Conservation (phyloP, 2,329 filamentous ascomycete species). For the Microsporum canis region DNA sequence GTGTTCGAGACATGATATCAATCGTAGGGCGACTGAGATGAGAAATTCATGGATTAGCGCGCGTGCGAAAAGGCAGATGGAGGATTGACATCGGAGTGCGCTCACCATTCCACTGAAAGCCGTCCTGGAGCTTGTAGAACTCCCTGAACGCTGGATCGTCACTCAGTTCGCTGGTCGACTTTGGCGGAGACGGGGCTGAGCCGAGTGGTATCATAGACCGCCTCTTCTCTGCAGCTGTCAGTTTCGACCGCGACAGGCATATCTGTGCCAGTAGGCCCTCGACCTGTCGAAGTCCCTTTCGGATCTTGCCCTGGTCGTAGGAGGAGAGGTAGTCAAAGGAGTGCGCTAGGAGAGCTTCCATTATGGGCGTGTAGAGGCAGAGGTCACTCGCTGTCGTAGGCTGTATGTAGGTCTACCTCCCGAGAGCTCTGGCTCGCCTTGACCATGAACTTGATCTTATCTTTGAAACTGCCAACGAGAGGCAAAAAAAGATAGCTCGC, state of each 20-base stretch:
- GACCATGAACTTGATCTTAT: neutral
- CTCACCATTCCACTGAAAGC: slow-evolving; percentile 87
- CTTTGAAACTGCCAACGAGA: neutral
- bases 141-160: slow-evolving; percentile 84
- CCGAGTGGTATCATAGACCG: slow-evolving; percentile 32
- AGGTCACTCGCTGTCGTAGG: neutral
- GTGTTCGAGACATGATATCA: slow-evolving; percentile 75
- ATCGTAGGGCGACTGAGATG: slow-evolving; percentile 58
- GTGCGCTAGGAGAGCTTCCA: slow-evolving; percentile 86
- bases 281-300: slow-evolving; percentile 86
- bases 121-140: slow-evolving; percentile 93
- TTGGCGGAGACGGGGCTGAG: slow-evolving; percentile 38
- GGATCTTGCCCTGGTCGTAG: slow-evolving; percentile 77
- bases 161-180: slow-evolving; percentile 57
- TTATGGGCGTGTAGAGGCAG: slow-evolving; percentile 28
- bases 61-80: neutral
- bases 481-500: neutral
- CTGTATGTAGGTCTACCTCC: too few relatives aligned
- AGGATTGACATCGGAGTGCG: neutral
- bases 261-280: slow-evolving; percentile 91
- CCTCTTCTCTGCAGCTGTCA: slow-evolving; percentile 30
- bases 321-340: slow-evolving; percentile 96
- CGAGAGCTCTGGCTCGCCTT: too few relatives aligned
- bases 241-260: slow-evolving; percentile 55
- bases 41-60: neutral